Evolutionary conservation across 345 rosid species (phyloP), one percentile per base, ranked within the genome.

Genomic region (Citropsis articulata): DNA sequence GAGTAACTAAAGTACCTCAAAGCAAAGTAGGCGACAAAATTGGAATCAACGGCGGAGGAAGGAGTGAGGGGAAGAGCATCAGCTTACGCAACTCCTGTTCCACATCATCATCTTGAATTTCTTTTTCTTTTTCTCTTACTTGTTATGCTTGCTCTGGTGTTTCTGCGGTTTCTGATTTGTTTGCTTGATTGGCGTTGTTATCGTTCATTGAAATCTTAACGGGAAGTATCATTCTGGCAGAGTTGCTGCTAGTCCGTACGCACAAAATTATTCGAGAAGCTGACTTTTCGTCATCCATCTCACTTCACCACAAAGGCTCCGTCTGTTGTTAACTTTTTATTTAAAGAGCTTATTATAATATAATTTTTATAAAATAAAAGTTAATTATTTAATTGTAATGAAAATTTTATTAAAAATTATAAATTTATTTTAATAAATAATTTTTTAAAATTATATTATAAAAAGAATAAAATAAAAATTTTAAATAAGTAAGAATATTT

Each of bases 11-110:
- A 9, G 42, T 40, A 40, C 45, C 45, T 40, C 13, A 9, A 9
- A 77, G 93, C 92, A 84, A 89, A 94, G 82, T 88, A 92, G 64
- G 91, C 81, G 78, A 83, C 88, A 81, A 89, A 94, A 66, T 92
- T 94, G 85, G 87, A 62, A 69, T 91, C 90, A 76, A 93, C 88
- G 53, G 98, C 88, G 24, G 99, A 85, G 31, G 90, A 91, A 53
- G 99, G 98, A 66, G 57, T 27, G 48, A 76, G 67, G 0, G 98
- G 98, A 79, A 92, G 97, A 91, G 82, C 64, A 91, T 84, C 6
- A 91, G 88, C 76, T 84, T 86, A 73, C 73, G 80, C 81, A 91
- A 62, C 57, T 90, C 90, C 65, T 88, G 86, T 18, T 85, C 93
- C 2, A 81, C 88, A 1, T 73, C 80, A 4, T 83, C 77, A 74